phyloP scores from a whole-genome alignment of 2,329 filamentous ascomycete species.

The Penicillium sp. region DNA sequence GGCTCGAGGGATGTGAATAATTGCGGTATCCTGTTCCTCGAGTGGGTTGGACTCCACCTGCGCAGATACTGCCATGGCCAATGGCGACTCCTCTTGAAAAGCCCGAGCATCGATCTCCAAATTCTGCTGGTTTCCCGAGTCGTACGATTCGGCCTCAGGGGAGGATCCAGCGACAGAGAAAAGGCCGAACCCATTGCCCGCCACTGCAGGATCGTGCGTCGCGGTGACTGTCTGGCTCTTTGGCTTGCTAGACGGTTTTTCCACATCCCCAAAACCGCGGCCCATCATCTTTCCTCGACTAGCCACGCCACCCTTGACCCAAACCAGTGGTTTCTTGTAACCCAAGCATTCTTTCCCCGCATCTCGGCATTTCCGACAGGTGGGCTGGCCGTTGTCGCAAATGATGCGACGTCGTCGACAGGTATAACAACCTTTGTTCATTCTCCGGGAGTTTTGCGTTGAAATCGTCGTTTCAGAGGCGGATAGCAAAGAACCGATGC shows the following conservation, averaged over 20 bases:
- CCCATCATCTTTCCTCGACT: constrained; percentile 52
- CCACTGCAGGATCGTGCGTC: not conserved
- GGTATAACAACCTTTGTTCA: constrained; percentile 45
- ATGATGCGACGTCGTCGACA: constrained; percentile 45
- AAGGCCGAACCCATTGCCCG: constrained; percentile 7
- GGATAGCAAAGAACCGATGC: constrained; percentile 16
- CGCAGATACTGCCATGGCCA: not conserved
- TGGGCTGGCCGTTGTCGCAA: constrained; percentile 43
- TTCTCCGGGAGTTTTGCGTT: constrained; percentile 23
- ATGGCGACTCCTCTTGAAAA: constrained; percentile 9
- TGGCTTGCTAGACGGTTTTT: constrained; percentile 11
- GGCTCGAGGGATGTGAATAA: constrained; percentile 18
- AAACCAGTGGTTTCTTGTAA: constrained; percentile 43
- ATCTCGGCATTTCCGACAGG: constrained; percentile 43
- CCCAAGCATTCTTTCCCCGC: constrained; percentile 44
- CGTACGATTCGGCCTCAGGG: constrained; percentile 18
- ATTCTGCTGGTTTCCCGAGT: constrained; percentile 16
- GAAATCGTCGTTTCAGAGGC: constrained; percentile 6
- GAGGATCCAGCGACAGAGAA: constrained; percentile 13
- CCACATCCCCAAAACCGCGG: constrained; percentile 47
- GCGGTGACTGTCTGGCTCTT: not conserved
- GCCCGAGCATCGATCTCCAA: constrained; percentile 18
- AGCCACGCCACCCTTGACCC: constrained; percentile 44
- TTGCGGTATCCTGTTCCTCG: constrained; percentile 11
- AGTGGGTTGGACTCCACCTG: not conserved